Base-by-base conservation (phyloP, 2,329 filamentous ascomycete genomes). In the Knufia petricola region DNA sequence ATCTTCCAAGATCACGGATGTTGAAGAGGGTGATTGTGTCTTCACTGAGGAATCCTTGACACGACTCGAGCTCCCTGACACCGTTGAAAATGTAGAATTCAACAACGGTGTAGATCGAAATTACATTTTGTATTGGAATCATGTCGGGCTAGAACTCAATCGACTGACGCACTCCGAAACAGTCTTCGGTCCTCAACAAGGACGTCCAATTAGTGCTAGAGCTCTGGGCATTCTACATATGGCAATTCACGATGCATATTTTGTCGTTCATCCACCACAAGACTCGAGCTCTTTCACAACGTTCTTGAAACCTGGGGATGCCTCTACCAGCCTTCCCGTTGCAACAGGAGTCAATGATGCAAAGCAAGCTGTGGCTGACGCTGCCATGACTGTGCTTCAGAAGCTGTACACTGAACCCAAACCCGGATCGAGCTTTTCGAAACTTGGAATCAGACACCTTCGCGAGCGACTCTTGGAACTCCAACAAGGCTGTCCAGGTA, bases 71-170 rank as follows among this genome's bases (percentile, higher is more conserved):
- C 26, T 28, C 6, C 26, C 26, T 6, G 26, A 28, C n/a, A n/a
- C n/a, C 6, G 26, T 28, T 12, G 12, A 28, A 28, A 12, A 28
- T 6, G 26, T 6, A 28, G 26, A 28, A 12, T 12, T 12, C 26
- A 28, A 28, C 26, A 28, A 28, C n/a, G n/a, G n/a, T n/a, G n/a
- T n/a, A n/a, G n/a, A 32, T n/a, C 30, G n/a, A n/a, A 37, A 37
- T n/a, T 37, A 37, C 34, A 37, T 37, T n/a, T n/a, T 37, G 34
- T 37, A 37, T n/a, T 37, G 34, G 34, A 37, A 37, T n/a, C 34
- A 37, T n/a, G 34, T n/a, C 34, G 34, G 34, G 6, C 34, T 37
- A 7, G 34, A 37, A n/a, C 34, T 37, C 34, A 37, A 37, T 37
- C 34, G 34, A 4, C 34, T 37, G 6, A 37, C 34, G 6, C 34